These are phyloP conservation scores for Chimonanthus praecox DNA, from an alignment of 164 flowering plant species.

Conservation along the genomic window DNA sequence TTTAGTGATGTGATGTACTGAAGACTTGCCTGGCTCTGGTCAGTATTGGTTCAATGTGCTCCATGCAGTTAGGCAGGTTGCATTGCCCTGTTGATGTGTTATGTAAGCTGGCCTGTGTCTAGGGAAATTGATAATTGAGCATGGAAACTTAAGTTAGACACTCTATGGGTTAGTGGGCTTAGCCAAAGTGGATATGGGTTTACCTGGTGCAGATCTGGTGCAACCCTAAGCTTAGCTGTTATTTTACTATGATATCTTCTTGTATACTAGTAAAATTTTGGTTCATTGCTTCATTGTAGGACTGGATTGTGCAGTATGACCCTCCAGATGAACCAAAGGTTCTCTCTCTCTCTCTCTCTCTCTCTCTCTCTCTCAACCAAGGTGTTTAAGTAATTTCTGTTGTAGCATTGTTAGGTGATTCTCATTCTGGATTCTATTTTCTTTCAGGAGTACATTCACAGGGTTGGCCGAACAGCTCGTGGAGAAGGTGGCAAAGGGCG, in stretches of 20 bases:
- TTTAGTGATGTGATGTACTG: background rate
- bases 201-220: background rate
- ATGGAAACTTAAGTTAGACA: background rate
- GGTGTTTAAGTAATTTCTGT: background rate
- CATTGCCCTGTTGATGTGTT: background rate
- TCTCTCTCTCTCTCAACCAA: background rate
- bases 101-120: background rate
- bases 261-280: background rate
- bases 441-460: constrained; percentile 85
- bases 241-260: background rate
- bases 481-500: constrained; percentile 94
- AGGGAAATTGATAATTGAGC: background rate
- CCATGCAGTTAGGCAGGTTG: background rate
- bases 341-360: background rate
- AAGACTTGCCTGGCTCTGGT: no score
- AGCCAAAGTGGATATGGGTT: background rate
- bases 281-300: constrained; percentile 34
- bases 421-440: background rate
- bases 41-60: no score
- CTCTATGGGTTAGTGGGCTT: background rate
- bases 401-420: background rate
- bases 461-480: constrained; percentile 99
- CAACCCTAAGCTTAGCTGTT: background rate
- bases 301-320: constrained; percentile 95
- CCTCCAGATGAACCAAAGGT: constrained; percentile 99